Base-by-base conservation (phyloP, 1,284 basidiomycete genomes). In the Cerrena zonata region DNA sequence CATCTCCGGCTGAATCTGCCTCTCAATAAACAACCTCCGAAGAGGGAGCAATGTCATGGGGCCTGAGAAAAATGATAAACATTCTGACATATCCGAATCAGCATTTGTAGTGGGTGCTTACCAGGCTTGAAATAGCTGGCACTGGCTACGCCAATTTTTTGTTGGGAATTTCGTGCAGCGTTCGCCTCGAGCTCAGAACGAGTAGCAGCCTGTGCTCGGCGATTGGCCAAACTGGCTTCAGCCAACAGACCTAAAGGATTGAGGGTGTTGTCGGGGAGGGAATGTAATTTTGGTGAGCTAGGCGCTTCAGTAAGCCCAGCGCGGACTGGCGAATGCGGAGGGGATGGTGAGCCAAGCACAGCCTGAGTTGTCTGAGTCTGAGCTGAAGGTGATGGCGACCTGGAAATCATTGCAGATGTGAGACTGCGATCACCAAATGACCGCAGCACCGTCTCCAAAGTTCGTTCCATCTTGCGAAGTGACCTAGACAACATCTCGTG, bases 71-170 rank as follows among this genome's bases (percentile, higher is more conserved):
- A 24, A 41, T 34, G 13, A 27, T 27, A 5, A 44, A 22, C 24
- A 3, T 4, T 23, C 4, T 13, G 46, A 38, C 37, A 21, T 18
- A 47, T 13, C 4, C 13, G 23, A 45, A 23, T 23, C 15, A 11
- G 43, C 18, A 11, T 22, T 10, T 11, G 22, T 5, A 41, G 38
- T 19, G 18, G 36, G 22, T 46, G 66, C 74, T 53, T 56, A 84
- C 91, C 93, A 43, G 95, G 94, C 64, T 91, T 94, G 75, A 98
- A 99, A 69, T 96, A 99, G 53, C 88, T 83, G 56, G 89, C 84
- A 53, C 87, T 91, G 0, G 93, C 94, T 5, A 97, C 89, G 5
- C 92, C 94, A 18, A 93, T 62, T 56, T 78, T 79, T 38, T 64
- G 73, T 26, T 56, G 45, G 47, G 68, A 67, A 42, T 37, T 47